These are phyloP conservation scores for Torulaspora delbrueckii DNA, from an alignment of 805 yeast species.

Conservation along the genomic window DNA sequence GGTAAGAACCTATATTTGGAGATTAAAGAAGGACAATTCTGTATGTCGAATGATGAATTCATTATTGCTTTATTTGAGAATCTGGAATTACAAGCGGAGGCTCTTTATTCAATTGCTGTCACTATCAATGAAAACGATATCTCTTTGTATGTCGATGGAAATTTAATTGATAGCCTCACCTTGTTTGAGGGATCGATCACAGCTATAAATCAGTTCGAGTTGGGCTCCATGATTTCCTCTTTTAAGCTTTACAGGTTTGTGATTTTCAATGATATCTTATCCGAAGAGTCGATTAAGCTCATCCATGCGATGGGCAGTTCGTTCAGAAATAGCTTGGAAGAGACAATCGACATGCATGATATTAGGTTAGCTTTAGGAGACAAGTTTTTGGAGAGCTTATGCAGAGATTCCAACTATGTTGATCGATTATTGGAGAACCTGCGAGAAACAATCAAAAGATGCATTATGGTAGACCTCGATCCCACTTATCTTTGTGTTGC, in stretches of 20 bases:
- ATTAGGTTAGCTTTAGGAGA: constrained; percentile 6
- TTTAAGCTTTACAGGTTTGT: constrained; percentile 25
- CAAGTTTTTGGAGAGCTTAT: constrained; percentile 10
- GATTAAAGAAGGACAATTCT: constrained; percentile 27
- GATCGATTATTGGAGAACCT: background rate
- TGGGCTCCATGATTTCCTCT: constrained; percentile 35
- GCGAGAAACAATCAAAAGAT: background rate
- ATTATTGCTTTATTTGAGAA: constrained; percentile 28
- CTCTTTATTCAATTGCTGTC: constrained; percentile 20
- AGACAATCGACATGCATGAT: constrained; percentile 1
- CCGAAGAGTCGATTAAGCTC: constrained; percentile 12
- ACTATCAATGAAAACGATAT: constrained; percentile 12
- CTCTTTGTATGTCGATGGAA: constrained; percentile 25
- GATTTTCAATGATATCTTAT: constrained; percentile 11
- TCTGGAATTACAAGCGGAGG: constrained; percentile 23
- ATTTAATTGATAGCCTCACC: constrained; percentile 18
- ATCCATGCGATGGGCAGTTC: constrained; percentile 9
- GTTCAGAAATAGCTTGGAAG: constrained; percentile 7
- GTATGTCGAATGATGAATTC: constrained; percentile 30
- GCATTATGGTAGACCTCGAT: background rate
- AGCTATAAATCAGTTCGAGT: constrained; percentile 17
- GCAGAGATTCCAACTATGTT: background rate
- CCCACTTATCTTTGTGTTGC: background rate
- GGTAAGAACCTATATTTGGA: constrained; percentile 27
- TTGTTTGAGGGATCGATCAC: constrained; percentile 15